Conservation (phyloP, 306 rosid genomes). For the Quillaja saponaria region DNA sequence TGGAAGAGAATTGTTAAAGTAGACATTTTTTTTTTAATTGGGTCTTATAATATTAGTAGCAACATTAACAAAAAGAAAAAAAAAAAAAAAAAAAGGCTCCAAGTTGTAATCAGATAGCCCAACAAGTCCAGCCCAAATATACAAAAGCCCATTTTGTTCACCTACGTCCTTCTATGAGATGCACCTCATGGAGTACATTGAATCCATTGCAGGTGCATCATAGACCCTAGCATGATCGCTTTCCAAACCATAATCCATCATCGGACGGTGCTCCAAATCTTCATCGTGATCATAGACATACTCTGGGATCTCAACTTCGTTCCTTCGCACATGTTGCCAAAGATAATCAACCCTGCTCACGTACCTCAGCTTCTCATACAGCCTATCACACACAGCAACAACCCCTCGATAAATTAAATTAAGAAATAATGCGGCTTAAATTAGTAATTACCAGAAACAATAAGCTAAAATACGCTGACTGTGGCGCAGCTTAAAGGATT, state of each 20-base stretch:
- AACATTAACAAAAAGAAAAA: too few species aligned
- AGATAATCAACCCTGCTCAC: conserved; percentile 74
- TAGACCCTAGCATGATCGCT: conserved; percentile 82
- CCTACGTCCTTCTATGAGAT: conserved; percentile 48
- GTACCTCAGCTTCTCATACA: conserved; percentile 77
- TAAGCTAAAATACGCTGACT: too few species aligned
- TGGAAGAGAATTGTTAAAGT: too few species aligned
- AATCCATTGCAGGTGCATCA: conserved; percentile 59
- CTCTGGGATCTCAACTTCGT: conserved; percentile 74
- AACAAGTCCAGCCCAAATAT: neutral
- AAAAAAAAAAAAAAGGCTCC: too few species aligned
- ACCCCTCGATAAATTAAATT: too few species aligned
- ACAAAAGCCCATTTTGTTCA: neutral
- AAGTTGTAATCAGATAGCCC: neutral
- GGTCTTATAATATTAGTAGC: too few species aligned
- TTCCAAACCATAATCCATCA: conserved; percentile 91
- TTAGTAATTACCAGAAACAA: too few species aligned
- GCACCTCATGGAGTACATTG: conserved; percentile 89
- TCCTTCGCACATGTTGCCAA: conserved; percentile 82
- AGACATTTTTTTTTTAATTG: too few species aligned
- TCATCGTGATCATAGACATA: conserved; percentile 88
- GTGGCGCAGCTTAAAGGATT: too few species aligned
- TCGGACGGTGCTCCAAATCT: conserved; percentile 87
- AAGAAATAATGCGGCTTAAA: too few species aligned
- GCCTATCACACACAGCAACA: conserved; percentile 45